These are phyloP conservation scores for Aureobasidium uvarum DNA, from an alignment of 2,329 filamentous ascomycete species.

Conservation along the genomic window DNA sequence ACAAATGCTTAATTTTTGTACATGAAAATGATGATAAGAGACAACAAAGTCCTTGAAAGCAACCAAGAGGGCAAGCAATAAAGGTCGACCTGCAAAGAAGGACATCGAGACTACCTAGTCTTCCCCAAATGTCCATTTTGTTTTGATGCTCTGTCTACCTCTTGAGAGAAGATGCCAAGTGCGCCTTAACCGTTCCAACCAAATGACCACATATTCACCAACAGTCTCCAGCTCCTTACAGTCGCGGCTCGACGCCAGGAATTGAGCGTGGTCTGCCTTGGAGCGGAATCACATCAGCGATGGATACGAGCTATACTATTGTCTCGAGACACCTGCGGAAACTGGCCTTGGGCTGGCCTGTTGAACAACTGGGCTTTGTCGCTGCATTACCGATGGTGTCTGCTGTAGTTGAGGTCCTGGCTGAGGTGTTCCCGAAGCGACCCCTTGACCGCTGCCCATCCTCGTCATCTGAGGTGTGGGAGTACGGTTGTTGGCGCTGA, in stretches of 20 bases:
- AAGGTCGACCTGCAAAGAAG: too few relatives aligned
- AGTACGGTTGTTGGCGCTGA: conserved; percentile 30
- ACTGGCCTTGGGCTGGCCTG: conserved; percentile 38
- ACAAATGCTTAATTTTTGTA: background rate
- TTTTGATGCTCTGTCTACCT: background rate
- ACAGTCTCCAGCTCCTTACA: background rate
- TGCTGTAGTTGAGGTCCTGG: background rate
- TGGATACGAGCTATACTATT: conserved; percentile 28
- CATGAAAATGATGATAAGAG: background rate
- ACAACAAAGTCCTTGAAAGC: background rate
- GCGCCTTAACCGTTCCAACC: too few relatives aligned
- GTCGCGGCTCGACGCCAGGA: background rate
- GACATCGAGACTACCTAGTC: background rate
- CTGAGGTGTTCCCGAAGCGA: conserved; percentile 26
- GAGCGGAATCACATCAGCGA: background rate
- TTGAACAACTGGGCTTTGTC: conserved; percentile 33
- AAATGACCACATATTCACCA: background rate
- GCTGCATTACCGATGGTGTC: conserved; percentile 34
- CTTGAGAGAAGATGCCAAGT: too few relatives aligned
- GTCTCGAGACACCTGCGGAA: conserved; percentile 36
- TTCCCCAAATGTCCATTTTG: background rate
- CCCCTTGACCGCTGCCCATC: conserved; percentile 34
- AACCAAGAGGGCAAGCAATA: background rate
- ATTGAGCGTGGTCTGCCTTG: background rate
- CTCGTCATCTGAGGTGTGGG: conserved; percentile 38